Base-by-base conservation (phyloP, 1,284 basidiomycete species). In the Sporisorium reilianum region DNA sequence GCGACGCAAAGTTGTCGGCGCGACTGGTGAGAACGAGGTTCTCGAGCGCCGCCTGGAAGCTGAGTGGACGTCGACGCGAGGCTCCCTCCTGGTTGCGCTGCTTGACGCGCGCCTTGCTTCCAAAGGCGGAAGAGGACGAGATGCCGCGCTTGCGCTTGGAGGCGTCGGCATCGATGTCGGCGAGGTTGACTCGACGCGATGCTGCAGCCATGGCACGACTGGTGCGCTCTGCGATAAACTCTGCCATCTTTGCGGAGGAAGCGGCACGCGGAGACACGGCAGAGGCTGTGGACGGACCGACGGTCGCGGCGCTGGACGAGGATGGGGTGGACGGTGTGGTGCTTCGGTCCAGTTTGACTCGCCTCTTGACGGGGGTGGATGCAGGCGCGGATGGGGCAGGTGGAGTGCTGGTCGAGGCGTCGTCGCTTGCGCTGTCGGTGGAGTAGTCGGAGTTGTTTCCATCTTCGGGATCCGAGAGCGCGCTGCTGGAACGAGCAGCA, bases 61-160 rank as follows among this genome's bases (percentile, higher is more conserved):
- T 79, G 46, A 80, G 66, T 20, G 79, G 79, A 28, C 75, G 67
- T 46, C 75, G 55, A n/a, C 78, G 70, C 28, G 56, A 64, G 6
- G 59, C 55, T 18, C 64, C 70, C 10, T 63, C 64, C 41, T 75
- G 68, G 30, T 80, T 79, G n/a, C 75, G 65, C 54, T 79, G 77
- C 60, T 75, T 77, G 49, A 79, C 78, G 45, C 78, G 64, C 2
- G 78, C 78, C 42, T 78, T 65, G 61, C 77, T 78, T 32, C 78
- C 78, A 56, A 80, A 80, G 14, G 78, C 78, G 11, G 78, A 80
- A 7, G 78, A 77, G 22, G 78, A 80, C 11, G 78, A 80, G 55
- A 78, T 66, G 26, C 66, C 69, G 23, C 77, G 62, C 65, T 67
- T 77, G 51, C 68, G 71, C 34, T 63, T 57, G 16, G 55, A 26